Conservation (phyloP, 345 rosid species). For the Brassica napus region Da-Ae NC_063438.1:28631501-28632000, state of each 20-base stretch:
- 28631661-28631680: background rate
- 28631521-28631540: background rate
- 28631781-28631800: background rate
- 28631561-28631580: background rate
- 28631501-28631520: background rate
- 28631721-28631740: background rate
- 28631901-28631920: background rate
- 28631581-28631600: background rate
- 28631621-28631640: background rate
- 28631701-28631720: conserved; percentile 11
- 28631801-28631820: background rate
- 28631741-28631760: background rate
- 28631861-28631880: background rate
- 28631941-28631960: background rate
- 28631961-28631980: background rate
- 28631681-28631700: background rate
- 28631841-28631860: conserved; percentile 11
- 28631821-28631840: background rate
- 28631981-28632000: background rate
- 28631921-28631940: background rate
- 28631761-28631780: background rate
- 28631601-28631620: background rate
- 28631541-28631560: background rate
- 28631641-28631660: background rate
- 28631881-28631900: background rate